phyloP scores from a whole-genome alignment of 352 stramenopile genomes.

The Thraustochytrium striatum region DNA sequence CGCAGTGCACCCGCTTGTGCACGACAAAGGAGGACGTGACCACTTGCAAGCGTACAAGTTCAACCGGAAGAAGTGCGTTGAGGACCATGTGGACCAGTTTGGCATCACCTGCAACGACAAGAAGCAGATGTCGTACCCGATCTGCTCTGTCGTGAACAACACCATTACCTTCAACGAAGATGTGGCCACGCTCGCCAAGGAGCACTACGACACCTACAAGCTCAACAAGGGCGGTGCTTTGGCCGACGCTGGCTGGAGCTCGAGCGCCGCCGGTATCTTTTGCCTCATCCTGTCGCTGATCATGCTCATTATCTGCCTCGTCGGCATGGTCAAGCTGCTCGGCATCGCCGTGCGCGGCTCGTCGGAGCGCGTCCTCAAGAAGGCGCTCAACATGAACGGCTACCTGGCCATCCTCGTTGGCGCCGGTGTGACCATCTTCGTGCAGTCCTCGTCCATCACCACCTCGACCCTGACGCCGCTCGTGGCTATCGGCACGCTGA shows the following conservation, averaged over 20 bases:
- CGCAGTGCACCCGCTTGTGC: background rate
- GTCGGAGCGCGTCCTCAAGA: conserved; percentile 74
- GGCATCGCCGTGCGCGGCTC: conserved; percentile 68
- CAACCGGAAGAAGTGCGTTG: conserved; percentile 2
- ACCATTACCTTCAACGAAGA: background rate
- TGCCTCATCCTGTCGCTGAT: conserved; percentile 61
- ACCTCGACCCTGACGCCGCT: conserved; percentile 80
- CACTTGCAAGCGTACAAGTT: background rate
- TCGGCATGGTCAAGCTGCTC: conserved; percentile 62
- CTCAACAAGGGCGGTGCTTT: conserved; percentile 51
- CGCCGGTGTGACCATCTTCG: conserved; percentile 70
- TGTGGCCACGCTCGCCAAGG: background rate
- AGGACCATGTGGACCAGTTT: background rate
- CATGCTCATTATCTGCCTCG: conserved; percentile 62
- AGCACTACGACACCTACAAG: conserved; percentile 32
- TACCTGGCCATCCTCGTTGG: conserved; percentile 80
- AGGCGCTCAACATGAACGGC: conserved; percentile 78
- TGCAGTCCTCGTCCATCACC: conserved; percentile 82
- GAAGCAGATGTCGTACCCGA: background rate
- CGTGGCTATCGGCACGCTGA: conserved; percentile 75
- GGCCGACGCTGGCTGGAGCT: conserved; percentile 57
- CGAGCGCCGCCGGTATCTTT: conserved; percentile 58
- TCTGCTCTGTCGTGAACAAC: background rate
- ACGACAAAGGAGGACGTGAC: background rate
- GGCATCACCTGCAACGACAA: background rate